Evolutionary conservation across 2,329 filamentous ascomycete species (phyloP).

Genomic region (Aspergillus puulaauensis): DNA sequence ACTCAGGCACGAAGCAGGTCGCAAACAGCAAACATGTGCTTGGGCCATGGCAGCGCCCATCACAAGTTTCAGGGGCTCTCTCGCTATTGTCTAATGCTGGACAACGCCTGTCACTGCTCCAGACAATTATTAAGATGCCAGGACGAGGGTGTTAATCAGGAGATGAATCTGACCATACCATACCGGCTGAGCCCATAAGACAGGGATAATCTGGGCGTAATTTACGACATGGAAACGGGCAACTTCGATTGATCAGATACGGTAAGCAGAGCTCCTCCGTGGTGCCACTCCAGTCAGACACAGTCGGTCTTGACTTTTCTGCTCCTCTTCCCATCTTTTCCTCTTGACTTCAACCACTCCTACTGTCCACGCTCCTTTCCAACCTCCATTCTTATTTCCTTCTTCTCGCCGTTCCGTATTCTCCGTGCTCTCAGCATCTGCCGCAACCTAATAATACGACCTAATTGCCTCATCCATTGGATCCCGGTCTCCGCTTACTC

Average conservation of each 20-base stretch:
- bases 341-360: constrained; percentile 1
- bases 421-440: neutral
- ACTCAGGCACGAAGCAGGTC: constrained; percentile 6
- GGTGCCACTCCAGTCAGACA: constrained; percentile 9
- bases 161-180: neutral
- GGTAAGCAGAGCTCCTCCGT: constrained; percentile 9
- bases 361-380: constrained; percentile 8
- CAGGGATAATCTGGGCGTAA: neutral
- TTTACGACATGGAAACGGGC: neutral
- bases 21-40: neutral
- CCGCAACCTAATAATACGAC: neutral
- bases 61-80: neutral
- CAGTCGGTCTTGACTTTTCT: constrained; percentile 12
- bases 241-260: neutral
- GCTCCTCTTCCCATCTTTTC: constrained; percentile 2
- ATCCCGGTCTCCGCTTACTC: constrained; percentile 1
- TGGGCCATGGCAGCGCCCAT: neutral
- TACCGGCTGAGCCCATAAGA: neutral
- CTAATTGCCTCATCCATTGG: neutral
- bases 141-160: neutral
- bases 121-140: neutral
- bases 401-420: neutral
- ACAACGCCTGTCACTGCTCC: neutral
- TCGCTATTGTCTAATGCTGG: neutral
- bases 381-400: neutral